Percentiles rank a stretch among this genome's conserved stretches.
Evolutionary conservation across 1,139 yeast genomes (phyloP).

Genomic region (Suhomyces bokatorum): DNA sequence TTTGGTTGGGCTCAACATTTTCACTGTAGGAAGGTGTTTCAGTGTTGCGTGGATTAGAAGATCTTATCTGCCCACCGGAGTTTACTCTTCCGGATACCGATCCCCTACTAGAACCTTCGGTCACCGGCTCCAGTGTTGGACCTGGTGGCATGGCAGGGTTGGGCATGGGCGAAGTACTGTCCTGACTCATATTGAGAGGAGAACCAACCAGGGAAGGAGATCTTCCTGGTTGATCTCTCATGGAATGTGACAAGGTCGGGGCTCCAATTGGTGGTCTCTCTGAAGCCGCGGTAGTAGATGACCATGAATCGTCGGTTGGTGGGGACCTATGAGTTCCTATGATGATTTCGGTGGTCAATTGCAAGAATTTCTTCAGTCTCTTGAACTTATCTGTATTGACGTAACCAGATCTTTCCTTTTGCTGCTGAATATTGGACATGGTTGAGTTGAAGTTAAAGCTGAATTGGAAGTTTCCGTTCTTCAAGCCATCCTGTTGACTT

Average conservation of each 20-base stretch:
- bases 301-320: background rate
- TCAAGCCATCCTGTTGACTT: constrained; percentile 19
- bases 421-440: constrained; percentile 22
- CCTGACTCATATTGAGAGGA: constrained; percentile 5
- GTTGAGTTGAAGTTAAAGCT: constrained; percentile 29
- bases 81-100: background rate
- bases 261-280: too few species aligned
- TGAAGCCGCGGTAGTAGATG: too few species aligned
- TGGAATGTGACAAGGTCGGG: too few species aligned
- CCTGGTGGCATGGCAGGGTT: background rate
- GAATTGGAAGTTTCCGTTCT: constrained; percentile 21
- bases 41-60: background rate
- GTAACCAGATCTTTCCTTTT: constrained; percentile 46
- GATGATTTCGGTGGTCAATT: constrained; percentile 73
- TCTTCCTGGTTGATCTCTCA: background rate
- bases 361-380: constrained; percentile 71
- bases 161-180: constrained; percentile 4
- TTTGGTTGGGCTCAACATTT: constrained; percentile 1
- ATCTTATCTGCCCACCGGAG: background rate
- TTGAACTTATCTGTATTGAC: constrained; percentile 79
- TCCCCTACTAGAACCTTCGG: constrained; percentile 3
- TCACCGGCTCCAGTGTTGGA: background rate
- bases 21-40: constrained; percentile 20
- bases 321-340: constrained; percentile 67
- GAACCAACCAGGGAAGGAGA: constrained; percentile 7